Evolutionary conservation across 2,329 filamentous ascomycete genomes (phyloP), one percentile per base, ranked within the genome.

Genomic region (Aspergillus tamarii): DNA sequence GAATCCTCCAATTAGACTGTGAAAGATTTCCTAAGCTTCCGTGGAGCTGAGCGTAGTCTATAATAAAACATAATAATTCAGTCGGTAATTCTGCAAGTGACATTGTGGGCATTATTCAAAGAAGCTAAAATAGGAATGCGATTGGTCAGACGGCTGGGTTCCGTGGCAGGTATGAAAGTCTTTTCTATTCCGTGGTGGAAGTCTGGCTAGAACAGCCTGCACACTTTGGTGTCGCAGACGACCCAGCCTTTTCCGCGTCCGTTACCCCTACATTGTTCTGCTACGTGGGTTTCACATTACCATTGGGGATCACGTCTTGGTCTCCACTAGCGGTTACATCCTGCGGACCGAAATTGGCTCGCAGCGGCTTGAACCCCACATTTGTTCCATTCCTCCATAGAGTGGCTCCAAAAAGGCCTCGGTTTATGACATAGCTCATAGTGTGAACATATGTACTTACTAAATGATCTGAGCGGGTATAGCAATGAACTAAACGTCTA

Each of bases 61-160:
- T 56, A 56, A 56, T 56, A 21, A 56, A 34, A 21, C 53, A 56
- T 23, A 56, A 56, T 39, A 56, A 39, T 39, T 56, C 53, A n/a
- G 53, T 56, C 16, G 53, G 53, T 28, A 56, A 41, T 56, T 56
- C 32, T 56, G 28, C 53, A 32, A 56, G 28, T 19, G 53, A 26
- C 53, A 56, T 56, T 56, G 32, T 56, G 14, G 30, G 53, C 53
- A 39, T n/a, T 34, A 56, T 56, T 39, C 16, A 56, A 56, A 26
- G 16, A 56, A 21, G 14, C 16, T 56, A 36, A 55, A 39, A 55
- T 21, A 21, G 32, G 16, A 34, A 55, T 34, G 30, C 30, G 3
- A 55, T 34, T 34, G 30, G 28, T 16, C n/a, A 34, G 30, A 55
- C 28, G 26, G 28, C 26, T 30, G 52, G 23, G 11, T 39, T 56